Percentiles rank a stretch among this genome's conserved stretches.
These are phyloP conservation scores for Salvia hispanica DNA, from an alignment of 257 asterid genomes.

Conservation along the genomic window DNA sequence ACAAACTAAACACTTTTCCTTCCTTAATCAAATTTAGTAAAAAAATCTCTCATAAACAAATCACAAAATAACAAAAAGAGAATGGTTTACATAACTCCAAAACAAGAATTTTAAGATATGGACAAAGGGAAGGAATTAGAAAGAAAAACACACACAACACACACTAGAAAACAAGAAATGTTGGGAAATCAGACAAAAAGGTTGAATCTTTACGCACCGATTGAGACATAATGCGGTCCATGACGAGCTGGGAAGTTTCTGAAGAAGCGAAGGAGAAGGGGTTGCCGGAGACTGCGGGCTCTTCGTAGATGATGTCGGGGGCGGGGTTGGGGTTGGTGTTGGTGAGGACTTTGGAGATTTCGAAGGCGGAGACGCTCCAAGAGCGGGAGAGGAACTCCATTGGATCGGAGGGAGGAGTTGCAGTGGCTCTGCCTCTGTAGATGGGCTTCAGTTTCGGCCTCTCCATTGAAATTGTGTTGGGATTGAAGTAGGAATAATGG, in stretches of 20 bases:
- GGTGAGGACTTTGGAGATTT: constrained; percentile 69
- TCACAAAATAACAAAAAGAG: background rate
- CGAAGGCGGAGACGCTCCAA: constrained; percentile 86
- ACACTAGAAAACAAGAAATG: constrained; percentile 10
- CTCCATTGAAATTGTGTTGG: constrained; percentile 54
- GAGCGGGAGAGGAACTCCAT: constrained; percentile 97
- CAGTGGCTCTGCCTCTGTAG: constrained; percentile 78
- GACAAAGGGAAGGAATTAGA: constrained; percentile 33
- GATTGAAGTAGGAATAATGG: too few species aligned
- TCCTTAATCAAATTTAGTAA: background rate
- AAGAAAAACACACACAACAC: background rate
- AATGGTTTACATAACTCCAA: constrained; percentile 5
- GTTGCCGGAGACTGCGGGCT: constrained; percentile 65
- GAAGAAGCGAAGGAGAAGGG: constrained; percentile 86
- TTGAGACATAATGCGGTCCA: constrained; percentile 98
- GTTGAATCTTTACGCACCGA: constrained; percentile 65
- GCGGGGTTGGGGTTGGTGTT: constrained; percentile 29
- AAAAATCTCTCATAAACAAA: background rate
- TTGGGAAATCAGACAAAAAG: background rate
- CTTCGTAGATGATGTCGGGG: constrained; percentile 56
- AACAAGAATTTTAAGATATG: constrained; percentile 22
- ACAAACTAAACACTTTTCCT: constrained; percentile 26
- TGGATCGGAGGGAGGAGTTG: constrained; percentile 89
- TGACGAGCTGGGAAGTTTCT: constrained; percentile 81
- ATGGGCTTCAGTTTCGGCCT: constrained; percentile 44